A percentile compares a stretch with the other conserved stretches of the same genome.
Conservation (phyloP, 2,329 filamentous ascomycete species). For the Ascochyta pisi region DNA sequence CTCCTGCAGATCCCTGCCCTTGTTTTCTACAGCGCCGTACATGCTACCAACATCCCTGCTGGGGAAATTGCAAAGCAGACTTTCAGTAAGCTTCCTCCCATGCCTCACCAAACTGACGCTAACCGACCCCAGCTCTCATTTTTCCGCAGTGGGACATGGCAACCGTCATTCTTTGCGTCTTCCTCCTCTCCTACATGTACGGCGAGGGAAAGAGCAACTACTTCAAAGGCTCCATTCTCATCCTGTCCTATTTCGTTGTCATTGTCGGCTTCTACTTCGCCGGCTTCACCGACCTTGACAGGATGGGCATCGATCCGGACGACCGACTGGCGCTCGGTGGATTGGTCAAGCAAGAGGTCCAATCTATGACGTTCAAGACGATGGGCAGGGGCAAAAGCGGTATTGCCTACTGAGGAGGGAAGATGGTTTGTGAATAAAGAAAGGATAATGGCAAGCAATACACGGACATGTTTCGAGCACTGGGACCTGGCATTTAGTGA, state of each 20-base stretch:
- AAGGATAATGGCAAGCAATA: not conserved
- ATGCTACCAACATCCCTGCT: slow-evolving; percentile 64
- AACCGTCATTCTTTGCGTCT: slow-evolving; percentile 93
- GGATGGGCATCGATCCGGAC: slow-evolving; percentile 42
- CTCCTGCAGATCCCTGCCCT: slow-evolving; percentile 92
- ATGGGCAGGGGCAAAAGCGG: slow-evolving; percentile 33
- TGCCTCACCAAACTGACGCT: slow-evolving; percentile 5
- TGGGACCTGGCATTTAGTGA: not conserved
- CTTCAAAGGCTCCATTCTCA: slow-evolving; percentile 96
- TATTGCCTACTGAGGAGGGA: slow-evolving; percentile 29
- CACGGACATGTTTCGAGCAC: not conserved
- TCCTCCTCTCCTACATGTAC: slow-evolving; percentile 96
- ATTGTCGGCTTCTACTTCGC: slow-evolving; percentile 91
- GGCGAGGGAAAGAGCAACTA: slow-evolving; percentile 99
- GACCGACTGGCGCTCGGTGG: slow-evolving; percentile 47
- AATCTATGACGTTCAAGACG: slow-evolving; percentile 48
- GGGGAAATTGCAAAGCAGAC: slow-evolving; percentile 66
- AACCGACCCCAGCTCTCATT: slow-evolving; percentile 67
- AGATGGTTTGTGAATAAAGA: not conserved
- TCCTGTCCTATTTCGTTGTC: slow-evolving; percentile 92
- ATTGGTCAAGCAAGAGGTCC: slow-evolving; percentile 34
- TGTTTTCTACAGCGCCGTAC: slow-evolving; percentile 86
- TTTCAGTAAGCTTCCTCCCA: slow-evolving; percentile 61
- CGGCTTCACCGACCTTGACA: slow-evolving; percentile 63
- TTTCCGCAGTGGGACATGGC: slow-evolving; percentile 99